Conservation (phyloP, 208 protist species). For the Trichomonas vaginalis region DNA sequence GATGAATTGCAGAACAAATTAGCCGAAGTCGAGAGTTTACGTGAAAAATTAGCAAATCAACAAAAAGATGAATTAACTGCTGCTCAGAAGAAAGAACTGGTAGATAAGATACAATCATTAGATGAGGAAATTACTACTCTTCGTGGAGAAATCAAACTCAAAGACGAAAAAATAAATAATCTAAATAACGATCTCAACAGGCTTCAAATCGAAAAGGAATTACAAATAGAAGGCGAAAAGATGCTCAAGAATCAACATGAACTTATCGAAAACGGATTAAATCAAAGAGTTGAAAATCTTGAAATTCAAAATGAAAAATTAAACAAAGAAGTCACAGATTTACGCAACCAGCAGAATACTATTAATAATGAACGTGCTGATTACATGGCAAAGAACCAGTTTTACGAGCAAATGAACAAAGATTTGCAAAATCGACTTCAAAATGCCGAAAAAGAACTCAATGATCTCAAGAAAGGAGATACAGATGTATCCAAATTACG, state of each 20-base stretch:
- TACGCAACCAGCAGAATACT: background rate
- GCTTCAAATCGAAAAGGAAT: background rate
- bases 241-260: background rate
- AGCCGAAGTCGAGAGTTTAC: background rate
- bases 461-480: background rate
- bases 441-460: background rate
- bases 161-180: background rate
- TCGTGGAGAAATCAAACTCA: background rate
- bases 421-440: background rate
- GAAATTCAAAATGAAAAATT: background rate
- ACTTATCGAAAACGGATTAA: background rate
- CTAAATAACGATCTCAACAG: background rate
- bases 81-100: background rate
- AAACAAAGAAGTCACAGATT: background rate
- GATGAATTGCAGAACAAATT: background rate
- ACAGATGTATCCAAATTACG: background rate
- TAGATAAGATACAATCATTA: background rate
- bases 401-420: background rate
- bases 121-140: background rate
- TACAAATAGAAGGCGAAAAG: background rate
- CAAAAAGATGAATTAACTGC: background rate
- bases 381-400: background rate
- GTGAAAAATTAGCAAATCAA: background rate
- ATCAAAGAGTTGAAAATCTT: background rate
- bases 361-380: background rate